Conservation (phyloP, 2,329 filamentous ascomycete species). For the Colletotrichum spinosum region DNA sequence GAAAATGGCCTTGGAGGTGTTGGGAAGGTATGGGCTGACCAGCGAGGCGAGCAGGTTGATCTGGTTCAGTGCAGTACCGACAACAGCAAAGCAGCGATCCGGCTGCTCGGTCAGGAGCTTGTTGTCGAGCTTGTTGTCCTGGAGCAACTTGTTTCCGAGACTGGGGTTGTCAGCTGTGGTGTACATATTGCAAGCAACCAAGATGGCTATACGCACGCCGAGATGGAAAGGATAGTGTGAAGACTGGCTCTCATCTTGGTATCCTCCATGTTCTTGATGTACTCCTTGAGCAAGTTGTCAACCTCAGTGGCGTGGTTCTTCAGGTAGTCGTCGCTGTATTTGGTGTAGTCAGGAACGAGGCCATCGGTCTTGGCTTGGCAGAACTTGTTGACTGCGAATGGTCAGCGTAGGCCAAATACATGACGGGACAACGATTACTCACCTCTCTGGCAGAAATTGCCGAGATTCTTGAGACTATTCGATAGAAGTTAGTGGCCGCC, state of each 20-base stretch:
- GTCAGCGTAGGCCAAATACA: not conserved
- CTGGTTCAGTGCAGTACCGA: conserved; percentile 86
- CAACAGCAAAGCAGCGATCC: conserved; percentile 65
- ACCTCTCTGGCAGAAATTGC: conserved; percentile 77
- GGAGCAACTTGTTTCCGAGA: conserved; percentile 61
- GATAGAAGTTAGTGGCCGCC: not conserved
- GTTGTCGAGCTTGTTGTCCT: conserved; percentile 67
- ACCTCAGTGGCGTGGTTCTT: conserved; percentile 70
- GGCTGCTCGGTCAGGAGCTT: conserved; percentile 65
- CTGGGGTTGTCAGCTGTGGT: conserved; percentile 31
- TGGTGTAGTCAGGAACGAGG: conserved; percentile 71
- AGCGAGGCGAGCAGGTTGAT: conserved; percentile 84
- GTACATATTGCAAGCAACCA: conserved; percentile 23
- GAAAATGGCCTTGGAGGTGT: conserved; percentile 80
- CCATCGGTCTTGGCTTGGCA: conserved; percentile 80
- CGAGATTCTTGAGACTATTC: conserved; percentile 70
- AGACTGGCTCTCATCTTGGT: conserved; percentile 78
- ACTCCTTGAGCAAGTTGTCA: conserved; percentile 74
- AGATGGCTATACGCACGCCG: conserved; percentile 49
- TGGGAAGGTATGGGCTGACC: conserved; percentile 86
- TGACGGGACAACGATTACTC: not conserved
- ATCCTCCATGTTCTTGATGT: conserved; percentile 75
- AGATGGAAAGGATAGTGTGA: conserved; percentile 74
- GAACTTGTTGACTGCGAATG: conserved; percentile 68
- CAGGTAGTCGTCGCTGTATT: conserved; percentile 67